A percentile compares a stretch with the other conserved stretches of the same genome.
Evolutionary conservation across 208 protist species (phyloP).

Genomic region (Trypanosoma brucei): DNA sequence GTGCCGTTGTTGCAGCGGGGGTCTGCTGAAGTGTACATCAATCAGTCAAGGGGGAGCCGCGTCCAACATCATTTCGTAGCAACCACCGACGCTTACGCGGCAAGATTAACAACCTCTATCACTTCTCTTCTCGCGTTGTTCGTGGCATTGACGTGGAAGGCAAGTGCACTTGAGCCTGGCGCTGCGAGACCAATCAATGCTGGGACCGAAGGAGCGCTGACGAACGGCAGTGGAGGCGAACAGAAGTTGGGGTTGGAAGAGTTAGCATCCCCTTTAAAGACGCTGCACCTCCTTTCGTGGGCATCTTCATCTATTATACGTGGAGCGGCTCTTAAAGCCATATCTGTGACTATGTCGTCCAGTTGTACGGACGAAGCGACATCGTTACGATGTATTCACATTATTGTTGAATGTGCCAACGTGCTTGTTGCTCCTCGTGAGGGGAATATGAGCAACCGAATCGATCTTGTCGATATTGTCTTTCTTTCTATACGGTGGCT

Average conservation of each 20-base stretch:
- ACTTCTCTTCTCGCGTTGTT: slow-evolving; percentile 21
- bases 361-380: slow-evolving; percentile 23
- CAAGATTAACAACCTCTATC: slow-evolving; percentile 6
- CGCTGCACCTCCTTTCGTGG: slow-evolving; percentile 37
- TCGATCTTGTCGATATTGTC: slow-evolving; percentile 45
- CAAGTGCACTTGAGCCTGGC: neutral
- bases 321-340: slow-evolving; percentile 43
- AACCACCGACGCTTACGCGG: neutral
- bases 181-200: too few relatives aligned
- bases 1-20: slow-evolving; percentile 2
- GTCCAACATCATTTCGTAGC: neutral
- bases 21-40: neutral
- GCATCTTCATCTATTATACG: slow-evolving; percentile 50
- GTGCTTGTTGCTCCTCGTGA: slow-evolving; percentile 31
- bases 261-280: slow-evolving; percentile 21
- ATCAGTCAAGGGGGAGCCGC: too few relatives aligned
- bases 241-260: slow-evolving; percentile 15
- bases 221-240: neutral
- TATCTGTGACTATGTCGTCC: slow-evolving; percentile 58
- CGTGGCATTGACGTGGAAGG: slow-evolving; percentile 15
- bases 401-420: slow-evolving; percentile 27
- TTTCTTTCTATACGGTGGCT: slow-evolving; percentile 52
- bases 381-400: slow-evolving; percentile 33
- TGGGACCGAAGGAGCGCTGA: neutral
- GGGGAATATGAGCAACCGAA: slow-evolving; percentile 50